Evolutionary conservation across 2,329 filamentous ascomycete species (phyloP).

Genomic region (Ampelomyces quisqualis): DNA sequence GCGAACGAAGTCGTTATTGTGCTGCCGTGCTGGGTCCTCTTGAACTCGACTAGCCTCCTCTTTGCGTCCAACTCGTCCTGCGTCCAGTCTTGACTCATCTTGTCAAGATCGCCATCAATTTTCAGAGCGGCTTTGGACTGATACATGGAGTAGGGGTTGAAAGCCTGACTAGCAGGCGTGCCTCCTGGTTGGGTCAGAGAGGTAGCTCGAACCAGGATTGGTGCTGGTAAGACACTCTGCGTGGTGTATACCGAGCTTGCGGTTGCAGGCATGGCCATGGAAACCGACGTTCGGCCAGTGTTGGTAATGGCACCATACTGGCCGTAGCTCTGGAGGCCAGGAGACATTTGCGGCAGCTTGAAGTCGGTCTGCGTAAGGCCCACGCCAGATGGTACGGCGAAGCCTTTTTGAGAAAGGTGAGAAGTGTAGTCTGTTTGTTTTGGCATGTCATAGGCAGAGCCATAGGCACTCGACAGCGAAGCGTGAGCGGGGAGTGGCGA

Average conservation of each 20-base stretch:
- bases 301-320: constrained; percentile 50
- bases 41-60: constrained; percentile 85
- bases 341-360: constrained; percentile 41
- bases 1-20: constrained; percentile 80
- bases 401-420: constrained; percentile 39
- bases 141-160: constrained; percentile 80
- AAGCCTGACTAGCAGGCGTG: constrained; percentile 47
- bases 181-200: constrained; percentile 59
- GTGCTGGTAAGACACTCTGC: constrained; percentile 51
- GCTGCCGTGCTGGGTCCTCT: constrained; percentile 76
- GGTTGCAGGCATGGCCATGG: constrained; percentile 41
- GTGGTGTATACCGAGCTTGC: constrained; percentile 48
- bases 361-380: constrained; percentile 30
- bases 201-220: constrained; percentile 66
- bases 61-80: constrained; percentile 76
- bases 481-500: constrained; percentile 44
- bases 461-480: constrained; percentile 39
- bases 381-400: constrained; percentile 36
- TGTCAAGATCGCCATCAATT: constrained; percentile 79
- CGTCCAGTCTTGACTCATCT: constrained; percentile 82
- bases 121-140: constrained; percentile 79
- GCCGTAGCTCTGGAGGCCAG: constrained; percentile 39
- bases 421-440: constrained; percentile 35
- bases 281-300: constrained; percentile 47
- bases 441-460: constrained; percentile 43